Conservation (phyloP, 257 asterid genomes). For the Cordia subcordata region DNA sequence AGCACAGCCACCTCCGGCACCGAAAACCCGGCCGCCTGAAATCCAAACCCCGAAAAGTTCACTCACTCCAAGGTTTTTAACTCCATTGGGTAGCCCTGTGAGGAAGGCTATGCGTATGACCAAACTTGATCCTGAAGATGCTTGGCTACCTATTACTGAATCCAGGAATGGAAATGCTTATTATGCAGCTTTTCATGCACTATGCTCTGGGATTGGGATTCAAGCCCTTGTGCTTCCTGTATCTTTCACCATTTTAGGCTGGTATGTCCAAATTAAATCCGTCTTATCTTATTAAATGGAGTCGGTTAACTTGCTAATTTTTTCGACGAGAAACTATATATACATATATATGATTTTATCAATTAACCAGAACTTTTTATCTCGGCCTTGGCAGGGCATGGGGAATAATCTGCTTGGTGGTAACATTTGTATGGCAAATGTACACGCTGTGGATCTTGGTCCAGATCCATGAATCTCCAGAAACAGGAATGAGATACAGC, state of each 20-base stretch:
- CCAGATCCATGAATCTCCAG: constrained; percentile 46
- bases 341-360: neutral
- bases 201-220: constrained; percentile 51
- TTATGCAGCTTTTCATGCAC: constrained; percentile 25
- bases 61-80: constrained; percentile 19
- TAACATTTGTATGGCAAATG: constrained; percentile 46
- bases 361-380: neutral
- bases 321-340: neutral
- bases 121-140: constrained; percentile 14
- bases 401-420: constrained; percentile 32
- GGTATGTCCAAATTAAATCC: too few species aligned
- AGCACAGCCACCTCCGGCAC: constrained; percentile 11
- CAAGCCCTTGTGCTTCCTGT: constrained; percentile 51
- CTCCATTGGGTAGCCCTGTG: constrained; percentile 31
- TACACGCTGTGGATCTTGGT: constrained; percentile 57
- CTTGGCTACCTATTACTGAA: constrained; percentile 54
- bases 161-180: constrained; percentile 42
- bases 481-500: constrained; percentile 43
- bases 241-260: constrained; percentile 47
- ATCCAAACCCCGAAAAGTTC: neutral
- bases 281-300: neutral
- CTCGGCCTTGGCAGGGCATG: constrained; percentile 35
- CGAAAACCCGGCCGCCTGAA: too few species aligned
- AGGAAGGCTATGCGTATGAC: constrained; percentile 11
- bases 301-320: neutral